Evolutionary conservation across 2,329 filamentous ascomycete species (phyloP).

Genomic region (Huntiella omanensis): DNA sequence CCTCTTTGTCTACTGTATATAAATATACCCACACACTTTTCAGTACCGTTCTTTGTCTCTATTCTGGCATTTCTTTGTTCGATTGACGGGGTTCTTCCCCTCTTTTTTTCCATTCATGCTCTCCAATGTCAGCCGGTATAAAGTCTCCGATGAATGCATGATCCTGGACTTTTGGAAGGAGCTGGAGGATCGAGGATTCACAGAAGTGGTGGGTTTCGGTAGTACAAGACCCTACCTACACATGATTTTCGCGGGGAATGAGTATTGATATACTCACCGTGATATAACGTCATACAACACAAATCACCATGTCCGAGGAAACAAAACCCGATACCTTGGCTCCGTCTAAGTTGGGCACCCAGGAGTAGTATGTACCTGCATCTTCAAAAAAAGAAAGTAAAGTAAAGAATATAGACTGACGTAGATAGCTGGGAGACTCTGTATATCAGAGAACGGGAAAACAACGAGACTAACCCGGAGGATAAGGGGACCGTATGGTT

Average conservation of each 20-base stretch:
- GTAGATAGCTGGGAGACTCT: slow-evolving; percentile 51
- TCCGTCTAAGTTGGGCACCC: slow-evolving; percentile 67
- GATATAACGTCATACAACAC: background rate
- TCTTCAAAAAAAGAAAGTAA: background rate
- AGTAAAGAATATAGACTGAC: background rate
- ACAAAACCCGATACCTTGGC: slow-evolving; percentile 45
- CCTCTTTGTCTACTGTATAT: background rate
- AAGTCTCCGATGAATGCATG: no score
- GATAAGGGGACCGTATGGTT: slow-evolving; percentile 94
- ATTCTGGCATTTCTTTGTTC: background rate
- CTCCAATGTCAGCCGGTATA: no score
- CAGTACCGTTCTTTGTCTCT: no score
- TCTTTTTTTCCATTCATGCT: no score
- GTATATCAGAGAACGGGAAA: slow-evolving; percentile 51
- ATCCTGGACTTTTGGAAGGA: no score
- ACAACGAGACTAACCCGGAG: slow-evolving; percentile 50
- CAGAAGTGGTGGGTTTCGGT: no score
- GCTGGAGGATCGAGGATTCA: no score
- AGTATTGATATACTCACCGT: background rate
- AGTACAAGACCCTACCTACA: no score
- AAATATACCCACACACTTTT: background rate
- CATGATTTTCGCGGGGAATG: no score
- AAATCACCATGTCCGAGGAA: background rate
- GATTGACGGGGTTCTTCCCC: background rate
- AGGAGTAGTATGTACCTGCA: slow-evolving; percentile 53